Conservation (phyloP, 495 filamentous ascomycete genomes). For the Extremus antarcticus region DNA sequence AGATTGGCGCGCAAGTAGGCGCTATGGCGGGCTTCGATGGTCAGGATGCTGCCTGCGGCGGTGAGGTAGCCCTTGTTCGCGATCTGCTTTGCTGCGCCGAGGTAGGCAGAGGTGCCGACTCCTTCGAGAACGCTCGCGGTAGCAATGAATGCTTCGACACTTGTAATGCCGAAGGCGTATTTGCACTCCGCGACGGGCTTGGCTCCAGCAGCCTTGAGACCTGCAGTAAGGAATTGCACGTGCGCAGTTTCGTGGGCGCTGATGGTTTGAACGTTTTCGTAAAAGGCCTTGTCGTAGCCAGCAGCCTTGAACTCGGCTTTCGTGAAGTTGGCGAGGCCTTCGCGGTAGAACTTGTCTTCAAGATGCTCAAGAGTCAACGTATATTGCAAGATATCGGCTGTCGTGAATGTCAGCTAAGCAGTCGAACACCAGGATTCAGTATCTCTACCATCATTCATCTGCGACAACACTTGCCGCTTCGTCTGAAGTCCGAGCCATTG, state of each 20-base stretch:
- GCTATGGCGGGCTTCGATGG: conserved; percentile 51
- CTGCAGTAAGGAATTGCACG: conserved; percentile 44
- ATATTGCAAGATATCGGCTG: conserved; percentile 28
- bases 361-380: conserved; percentile 40
- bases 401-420: background rate
- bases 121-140: conserved; percentile 45
- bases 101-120: conserved; percentile 36
- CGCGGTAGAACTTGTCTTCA: conserved; percentile 35
- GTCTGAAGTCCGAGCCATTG: background rate
- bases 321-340: conserved; percentile 47
- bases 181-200: conserved; percentile 42
- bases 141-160: conserved; percentile 39
- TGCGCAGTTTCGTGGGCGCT: conserved; percentile 46
- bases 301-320: conserved; percentile 40
- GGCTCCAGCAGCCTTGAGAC: conserved; percentile 38
- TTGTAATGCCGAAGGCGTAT: conserved; percentile 47
- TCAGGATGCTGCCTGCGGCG: conserved; percentile 52
- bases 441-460: conserved; percentile 14
- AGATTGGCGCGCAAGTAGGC: conserved; percentile 45
- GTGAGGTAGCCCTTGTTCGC: conserved; percentile 42
- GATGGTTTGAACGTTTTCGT: conserved; percentile 42
- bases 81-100: conserved; percentile 51
- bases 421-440: background rate
- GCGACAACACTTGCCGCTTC: conserved; percentile 10
- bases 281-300: conserved; percentile 41